A percentile compares a stretch with the other conserved stretches of the same genome.
These are phyloP conservation scores for Aspergillus aculeatinus DNA, from an alignment of 2,329 filamentous ascomycete genomes.

Conservation along the genomic window DNA sequence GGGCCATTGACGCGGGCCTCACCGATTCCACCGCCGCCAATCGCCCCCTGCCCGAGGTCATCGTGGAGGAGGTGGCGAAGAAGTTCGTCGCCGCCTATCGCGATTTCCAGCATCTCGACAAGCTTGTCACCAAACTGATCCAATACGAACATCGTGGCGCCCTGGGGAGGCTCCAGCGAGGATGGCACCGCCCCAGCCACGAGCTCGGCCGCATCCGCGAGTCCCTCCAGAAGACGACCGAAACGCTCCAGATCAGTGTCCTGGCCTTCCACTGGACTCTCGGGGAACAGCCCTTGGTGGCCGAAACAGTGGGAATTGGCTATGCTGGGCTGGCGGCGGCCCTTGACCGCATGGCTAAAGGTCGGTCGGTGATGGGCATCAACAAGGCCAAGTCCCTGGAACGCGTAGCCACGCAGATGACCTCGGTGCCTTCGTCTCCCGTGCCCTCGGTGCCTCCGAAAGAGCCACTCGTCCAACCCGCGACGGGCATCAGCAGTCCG, in stretches of 20 bases:
- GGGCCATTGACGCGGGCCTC: slow-evolving; percentile 67
- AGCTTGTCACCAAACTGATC: slow-evolving; percentile 61
- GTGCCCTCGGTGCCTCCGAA: slow-evolving; percentile 28
- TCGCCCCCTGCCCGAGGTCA: slow-evolving; percentile 59
- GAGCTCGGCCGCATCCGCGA: slow-evolving; percentile 36
- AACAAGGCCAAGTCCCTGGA: slow-evolving; percentile 29
- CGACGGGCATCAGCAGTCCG: neutral
- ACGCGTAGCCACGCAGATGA: slow-evolving; percentile 1
- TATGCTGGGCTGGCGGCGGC: slow-evolving; percentile 67
- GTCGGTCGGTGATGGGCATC: slow-evolving; percentile 32
- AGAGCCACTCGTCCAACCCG: slow-evolving; percentile 21
- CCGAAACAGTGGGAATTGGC: slow-evolving; percentile 63
- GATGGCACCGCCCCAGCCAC: slow-evolving; percentile 49
- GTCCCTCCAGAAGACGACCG: slow-evolving; percentile 58
- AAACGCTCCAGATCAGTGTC: slow-evolving; percentile 63
- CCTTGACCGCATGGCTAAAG: slow-evolving; percentile 50
- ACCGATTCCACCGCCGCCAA: slow-evolving; percentile 52
- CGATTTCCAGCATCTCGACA: slow-evolving; percentile 64
- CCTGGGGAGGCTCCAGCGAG: slow-evolving; percentile 60
- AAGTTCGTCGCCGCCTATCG: slow-evolving; percentile 62
- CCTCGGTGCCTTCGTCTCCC: slow-evolving; percentile 10
- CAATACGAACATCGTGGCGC: slow-evolving; percentile 62
- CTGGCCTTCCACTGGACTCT: slow-evolving; percentile 68
- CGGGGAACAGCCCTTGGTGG: slow-evolving; percentile 54
- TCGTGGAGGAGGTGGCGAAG: slow-evolving; percentile 63